These are phyloP conservation scores for Carex scoparia DNA, from an alignment of 176 grass and related monocot genomes.

Conservation along the genomic window DNA sequence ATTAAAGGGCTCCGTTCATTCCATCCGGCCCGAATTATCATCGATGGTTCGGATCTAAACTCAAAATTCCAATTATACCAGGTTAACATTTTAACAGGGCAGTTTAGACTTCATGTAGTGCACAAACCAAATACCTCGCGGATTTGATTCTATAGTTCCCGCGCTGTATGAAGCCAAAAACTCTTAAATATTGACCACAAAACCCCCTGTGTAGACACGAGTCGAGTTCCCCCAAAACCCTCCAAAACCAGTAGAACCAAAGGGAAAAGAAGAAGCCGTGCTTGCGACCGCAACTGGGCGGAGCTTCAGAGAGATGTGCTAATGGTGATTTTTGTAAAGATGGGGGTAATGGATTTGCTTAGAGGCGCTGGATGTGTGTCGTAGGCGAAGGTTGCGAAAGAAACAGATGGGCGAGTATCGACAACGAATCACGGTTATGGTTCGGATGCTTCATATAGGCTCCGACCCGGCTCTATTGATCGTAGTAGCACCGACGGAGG, in stretches of 20 bases:
- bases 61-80: too few relatives aligned
- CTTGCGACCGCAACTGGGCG: conserved; percentile 15
- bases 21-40: too few relatives aligned
- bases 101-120: too few relatives aligned
- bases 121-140: too few relatives aligned
- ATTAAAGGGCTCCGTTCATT: too few relatives aligned
- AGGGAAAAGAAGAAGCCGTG: not conserved
- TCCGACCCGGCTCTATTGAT: conserved; percentile 20
- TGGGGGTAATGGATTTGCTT: conserved; percentile 11
- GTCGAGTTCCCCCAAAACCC: not conserved
- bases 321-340: conserved; percentile 1
- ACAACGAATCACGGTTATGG: conserved; percentile 14
- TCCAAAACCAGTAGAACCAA: not conserved
- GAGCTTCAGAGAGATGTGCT: not conserved
- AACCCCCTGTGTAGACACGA: too few relatives aligned
- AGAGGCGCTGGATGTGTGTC: conserved; percentile 5
- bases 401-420: too few relatives aligned
- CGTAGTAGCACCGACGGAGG: conserved; percentile 24
- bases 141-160: too few relatives aligned
- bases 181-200: too few relatives aligned
- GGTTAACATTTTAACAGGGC: too few relatives aligned
- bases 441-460: not conserved
- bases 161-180: too few relatives aligned
- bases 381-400: conserved; percentile 14
- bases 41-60: too few relatives aligned